Conservation (phyloP, 768 basidiomycete species). For the Suillus occidentalis region DNA sequence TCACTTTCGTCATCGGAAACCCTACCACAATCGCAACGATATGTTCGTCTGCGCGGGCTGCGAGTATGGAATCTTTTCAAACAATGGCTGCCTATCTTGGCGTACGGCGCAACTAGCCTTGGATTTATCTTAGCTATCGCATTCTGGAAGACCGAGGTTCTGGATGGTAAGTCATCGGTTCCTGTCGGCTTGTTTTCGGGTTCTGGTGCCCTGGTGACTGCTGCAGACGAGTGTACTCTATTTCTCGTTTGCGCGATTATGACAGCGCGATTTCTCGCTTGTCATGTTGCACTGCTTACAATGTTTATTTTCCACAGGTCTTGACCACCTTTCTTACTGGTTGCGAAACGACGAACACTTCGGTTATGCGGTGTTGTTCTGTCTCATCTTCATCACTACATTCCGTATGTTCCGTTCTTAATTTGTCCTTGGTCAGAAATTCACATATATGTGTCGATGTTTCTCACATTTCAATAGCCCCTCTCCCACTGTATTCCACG, state of each 20-base stretch:
- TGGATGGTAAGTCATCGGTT: conserved; percentile 58
- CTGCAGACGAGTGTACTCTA: neutral
- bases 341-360: conserved; percentile 67
- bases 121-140: conserved; percentile 80
- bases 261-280: conserved; percentile 3
- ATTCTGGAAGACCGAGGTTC: conserved; percentile 81
- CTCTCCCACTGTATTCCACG: conserved; percentile 89
- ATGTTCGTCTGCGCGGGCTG: conserved; percentile 47
- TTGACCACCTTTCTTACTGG: conserved; percentile 81
- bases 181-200: conserved; percentile 7
- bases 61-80: conserved; percentile 60
- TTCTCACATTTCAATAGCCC: conserved; percentile 50
- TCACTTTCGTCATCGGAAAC: conserved; percentile 6
- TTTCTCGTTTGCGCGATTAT: neutral
- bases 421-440: conserved; percentile 7
- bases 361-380: conserved; percentile 79
- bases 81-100: conserved; percentile 75
- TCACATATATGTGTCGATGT: conserved; percentile 14
- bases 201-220: neutral
- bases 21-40: conserved; percentile 27
- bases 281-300: neutral
- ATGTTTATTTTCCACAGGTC: conserved; percentile 44
- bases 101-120: conserved; percentile 76
- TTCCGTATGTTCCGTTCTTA: conserved; percentile 60
- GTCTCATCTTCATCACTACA: conserved; percentile 82